Base-by-base conservation (phyloP, 805 yeast genomes). In the Metschnikowia proteae region DNA sequence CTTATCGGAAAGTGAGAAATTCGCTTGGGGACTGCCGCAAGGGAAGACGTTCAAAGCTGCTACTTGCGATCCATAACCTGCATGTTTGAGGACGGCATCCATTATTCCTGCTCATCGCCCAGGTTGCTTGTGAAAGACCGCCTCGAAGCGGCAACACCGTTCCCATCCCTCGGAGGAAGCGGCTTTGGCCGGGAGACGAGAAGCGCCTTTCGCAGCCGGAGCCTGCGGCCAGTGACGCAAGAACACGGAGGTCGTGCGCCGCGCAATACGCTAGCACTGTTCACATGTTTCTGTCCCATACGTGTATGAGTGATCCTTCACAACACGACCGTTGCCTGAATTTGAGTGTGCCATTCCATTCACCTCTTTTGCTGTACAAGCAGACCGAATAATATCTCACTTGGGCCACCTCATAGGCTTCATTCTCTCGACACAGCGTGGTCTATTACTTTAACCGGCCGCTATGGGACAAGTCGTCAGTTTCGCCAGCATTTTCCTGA, bases 401-500 rank as follows among this genome's bases (percentile, higher is more conserved):
- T n/a, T 13, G 17, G 43, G 43, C 43, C 8, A n/a, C 13, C 29
- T 22, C 29, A 13, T 6, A 17, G 43, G 41, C 26, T 32, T 25
- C 25, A 13, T 13, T 1, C 22, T 5, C 31, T 13, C 23, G 8
- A 10, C 25, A 27, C 25, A 38, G 32, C 41, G 30, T 27, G 41
- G 32, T 35, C 9, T 35, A 22, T 32, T 22, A 27, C 31, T 28
- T 28, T 25, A 33, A 10, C 28, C 38, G 13, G 27, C 22, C 48
- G 33, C 9, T 36, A 86, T 86, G 95, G 98, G 99, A 29, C 94
- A 88, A 72, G 80, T 84, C 32, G 86, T 94, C 70, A 89, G 97
- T 65, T 73, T 73, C 56, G 59, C 71, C 39, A 82, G 85, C 50
- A 81, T 94, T 61, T 90, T 94, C 63, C 83, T 89, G 47, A 80